Evolutionary conservation across 2,329 filamentous ascomycete species (phyloP), one percentile per base, ranked within the genome.

Genomic region (Fusarium decemcellulare): DNA sequence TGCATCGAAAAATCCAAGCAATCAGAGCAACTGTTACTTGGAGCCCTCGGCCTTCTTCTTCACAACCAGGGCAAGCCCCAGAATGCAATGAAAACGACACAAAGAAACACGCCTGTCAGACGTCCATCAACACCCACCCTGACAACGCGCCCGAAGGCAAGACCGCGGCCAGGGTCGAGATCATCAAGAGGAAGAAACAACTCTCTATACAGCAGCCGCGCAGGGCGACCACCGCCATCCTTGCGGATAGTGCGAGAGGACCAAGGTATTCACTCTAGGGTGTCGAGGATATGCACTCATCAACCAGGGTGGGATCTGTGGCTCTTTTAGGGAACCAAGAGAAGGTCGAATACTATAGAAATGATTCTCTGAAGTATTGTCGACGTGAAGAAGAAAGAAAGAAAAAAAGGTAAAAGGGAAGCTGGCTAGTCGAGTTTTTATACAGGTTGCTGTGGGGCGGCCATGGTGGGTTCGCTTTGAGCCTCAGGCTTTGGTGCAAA

Each of bases 281-380:
- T 85, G 87, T 87, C 90, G 93, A 93, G 92, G 93, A 93, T 91
- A 88, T 93, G 77, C 77, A 83, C 40, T 74, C 72, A 74, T 74
- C 72, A 74, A 74, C 72, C 72, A 74, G 72, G 72, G 91, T 95
- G 89, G 90, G 90, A 89, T 94, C 92, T 95, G 92, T 94, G 89
- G 93, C 94, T 97, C 87, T 87, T 92, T 88, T 94, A 88, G 90
- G 90, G 89, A 95, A 92, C 90, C 93, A 92, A 96, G 93, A 93
- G 90, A 88, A 87, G 88, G 92, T 94, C 90, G 90, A 93, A 88
- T 91, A 95, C 94, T 97, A 94, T 95, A 97, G 92, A 97, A 97
- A 93, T 93, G 93, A 95, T 95, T 95, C 93, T 94, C 83, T 71
- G 82, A 87, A 87, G 85, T 88, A 88, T 88, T 87, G 86, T 89